A percentile compares a stretch with the other conserved stretches of the same genome.
These are phyloP conservation scores for Dactylellina drechsleri DNA, from an alignment of 2,329 filamentous ascomycete genomes.

Conservation along the genomic window DNA sequence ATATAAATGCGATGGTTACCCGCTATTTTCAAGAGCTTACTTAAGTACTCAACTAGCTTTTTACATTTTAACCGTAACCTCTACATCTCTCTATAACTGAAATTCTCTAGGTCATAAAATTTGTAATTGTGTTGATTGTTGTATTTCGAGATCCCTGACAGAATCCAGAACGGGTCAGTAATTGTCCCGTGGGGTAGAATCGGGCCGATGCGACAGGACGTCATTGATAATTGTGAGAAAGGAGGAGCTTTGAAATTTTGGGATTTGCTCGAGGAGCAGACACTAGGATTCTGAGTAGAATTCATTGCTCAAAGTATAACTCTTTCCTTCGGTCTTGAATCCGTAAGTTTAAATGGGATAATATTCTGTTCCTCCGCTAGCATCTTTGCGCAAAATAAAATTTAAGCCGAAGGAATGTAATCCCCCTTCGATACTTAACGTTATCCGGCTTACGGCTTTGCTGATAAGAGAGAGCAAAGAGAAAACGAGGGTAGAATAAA, in stretches of 20 bases:
- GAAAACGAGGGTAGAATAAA: too few relatives aligned
- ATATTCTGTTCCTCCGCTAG: too few relatives aligned
- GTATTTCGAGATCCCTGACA: neutral
- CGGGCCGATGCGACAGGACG: conserved; percentile 59
- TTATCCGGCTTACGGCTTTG: neutral
- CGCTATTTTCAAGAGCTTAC: too few relatives aligned
- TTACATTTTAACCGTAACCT: too few relatives aligned
- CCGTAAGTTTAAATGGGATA: too few relatives aligned
- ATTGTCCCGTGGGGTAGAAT: conserved; percentile 66
- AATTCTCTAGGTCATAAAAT: too few relatives aligned
- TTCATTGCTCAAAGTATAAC: neutral
- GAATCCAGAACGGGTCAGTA: conserved; percentile 60
- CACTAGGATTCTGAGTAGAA: conserved; percentile 58
- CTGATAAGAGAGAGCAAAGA: neutral
- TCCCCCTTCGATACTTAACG: too few relatives aligned
- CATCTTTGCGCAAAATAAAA: too few relatives aligned
- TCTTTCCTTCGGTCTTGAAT: neutral
- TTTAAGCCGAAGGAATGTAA: too few relatives aligned
- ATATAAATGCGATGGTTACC: neutral
- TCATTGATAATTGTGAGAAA: conserved; percentile 61
- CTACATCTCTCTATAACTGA: too few relatives aligned
- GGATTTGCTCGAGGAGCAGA: conserved; percentile 64
- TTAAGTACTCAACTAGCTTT: too few relatives aligned
- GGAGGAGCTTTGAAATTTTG: conserved; percentile 63
- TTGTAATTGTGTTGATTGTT: neutral